Conservation (phyloP, 345 rosid species). For the Boechera retrofracta region DNA sequence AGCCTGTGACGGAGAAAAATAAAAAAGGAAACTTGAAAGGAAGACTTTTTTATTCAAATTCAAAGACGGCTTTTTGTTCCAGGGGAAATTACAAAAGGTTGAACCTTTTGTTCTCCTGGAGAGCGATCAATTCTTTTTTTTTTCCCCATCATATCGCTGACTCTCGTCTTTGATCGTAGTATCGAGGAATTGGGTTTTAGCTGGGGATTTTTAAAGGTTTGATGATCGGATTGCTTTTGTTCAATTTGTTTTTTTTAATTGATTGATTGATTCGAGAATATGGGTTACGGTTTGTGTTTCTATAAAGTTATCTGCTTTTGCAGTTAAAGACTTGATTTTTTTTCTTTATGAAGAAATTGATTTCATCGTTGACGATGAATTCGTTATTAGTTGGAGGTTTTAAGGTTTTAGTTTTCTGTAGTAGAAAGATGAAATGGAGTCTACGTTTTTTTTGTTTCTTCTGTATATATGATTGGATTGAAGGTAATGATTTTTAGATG, state of each 20-base stretch:
- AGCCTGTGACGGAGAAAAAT: conserved; percentile 26
- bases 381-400: neutral
- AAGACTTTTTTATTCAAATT: conserved; percentile 24
- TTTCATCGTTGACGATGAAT: conserved; percentile 24
- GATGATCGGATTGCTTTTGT: conserved; percentile 24
- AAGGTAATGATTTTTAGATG: conserved; percentile 6
- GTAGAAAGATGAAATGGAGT: conserved; percentile 12
- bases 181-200: conserved; percentile 25
- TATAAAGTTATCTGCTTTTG: neutral
- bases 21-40: neutral
- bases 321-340: neutral
- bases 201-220: conserved; percentile 19
- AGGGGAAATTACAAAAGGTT: conserved; percentile 33
- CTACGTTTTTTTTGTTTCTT: conserved; percentile 8
- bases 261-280: conserved; percentile 11
- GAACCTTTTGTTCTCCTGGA: conserved; percentile 33
- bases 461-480: conserved; percentile 5
- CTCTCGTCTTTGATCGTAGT: conserved; percentile 32
- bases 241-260: conserved; percentile 18
- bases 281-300: conserved; percentile 25
- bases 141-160: conserved; percentile 10
- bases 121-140: conserved; percentile 30
- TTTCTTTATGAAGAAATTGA: neutral
- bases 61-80: conserved; percentile 28
- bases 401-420: neutral